Evolutionary conservation across 805 yeast genomes (phyloP), one percentile per base, ranked within the genome.

Genomic region (Naumovozyma castellii): DNA sequence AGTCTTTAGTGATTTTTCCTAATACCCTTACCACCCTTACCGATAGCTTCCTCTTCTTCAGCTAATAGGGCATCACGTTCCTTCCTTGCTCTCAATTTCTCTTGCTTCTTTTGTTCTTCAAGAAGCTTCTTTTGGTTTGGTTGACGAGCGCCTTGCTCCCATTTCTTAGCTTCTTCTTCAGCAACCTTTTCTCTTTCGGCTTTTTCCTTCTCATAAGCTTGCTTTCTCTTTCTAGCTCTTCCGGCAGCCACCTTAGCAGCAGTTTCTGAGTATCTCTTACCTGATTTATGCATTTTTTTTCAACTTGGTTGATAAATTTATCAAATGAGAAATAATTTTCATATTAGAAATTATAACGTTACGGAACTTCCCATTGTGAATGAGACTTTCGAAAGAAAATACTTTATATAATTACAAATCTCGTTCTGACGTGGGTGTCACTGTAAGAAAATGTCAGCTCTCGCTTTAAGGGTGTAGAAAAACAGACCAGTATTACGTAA

Each of bases 181-280:
- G 49, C 59, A 14, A 35, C 30, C 16, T 39, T 38, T 15, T 41
- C 49, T 35, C 42, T 48, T 34, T 54, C 50, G 14, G 44, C 41
- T 10, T 41, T 36, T 17, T 41, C 40, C 39, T 54, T 53, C 22
- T 46, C 50, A 30, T 43, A 45, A 28, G 48, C 58, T 41, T 54
- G 57, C 37, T 48, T 51, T 37, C 47, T 41, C 40, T 54, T 51
- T 47, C 59, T 52, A 18, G 54, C 57, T 40, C 46, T 43, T 10
- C 59, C 59, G 25, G 52, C 57, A 18, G 54, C 54, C 25, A 52
- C 53, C 41, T 54, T 54, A 6, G 51, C 47, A 10, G 57, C 57
- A 29, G 58, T 46, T 45, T 54, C 59, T 5, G 51, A 45, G 38
- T 52, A 54, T 43, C 59, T 49, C 38, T 54, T 54, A 38, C 59